These are phyloP conservation scores for Protomyces gravidus DNA, from an alignment of 1,139 yeast genomes.

Conservation along the genomic window DNA sequence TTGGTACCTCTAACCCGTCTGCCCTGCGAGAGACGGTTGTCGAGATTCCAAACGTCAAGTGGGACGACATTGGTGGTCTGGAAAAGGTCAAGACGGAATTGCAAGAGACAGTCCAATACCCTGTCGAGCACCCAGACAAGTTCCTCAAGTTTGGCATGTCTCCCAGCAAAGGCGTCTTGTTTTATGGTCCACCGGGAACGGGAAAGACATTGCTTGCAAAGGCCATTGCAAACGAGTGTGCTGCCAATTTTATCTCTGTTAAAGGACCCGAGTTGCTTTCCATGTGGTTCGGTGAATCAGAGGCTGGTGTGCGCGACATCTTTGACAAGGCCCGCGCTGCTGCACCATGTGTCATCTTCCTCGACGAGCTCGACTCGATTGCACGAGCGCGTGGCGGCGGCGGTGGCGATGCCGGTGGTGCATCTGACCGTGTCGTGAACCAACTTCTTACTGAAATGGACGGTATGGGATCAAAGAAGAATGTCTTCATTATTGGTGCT, in stretches of 20 bases:
- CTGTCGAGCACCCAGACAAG: slow-evolving; percentile 97
- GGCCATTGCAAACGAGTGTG: slow-evolving; percentile 97
- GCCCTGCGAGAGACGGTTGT: slow-evolving; percentile 99
- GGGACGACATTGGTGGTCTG: slow-evolving; percentile 97
- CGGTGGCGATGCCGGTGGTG: slow-evolving; percentile 94
- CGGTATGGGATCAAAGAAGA: slow-evolving; percentile 99
- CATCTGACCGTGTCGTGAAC: slow-evolving; percentile 95
- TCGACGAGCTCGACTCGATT: slow-evolving; percentile 96
- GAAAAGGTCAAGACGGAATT: slow-evolving; percentile 93
- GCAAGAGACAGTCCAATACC: slow-evolving; percentile 97
- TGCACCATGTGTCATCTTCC: slow-evolving; percentile 95
- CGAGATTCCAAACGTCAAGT: slow-evolving; percentile 94
- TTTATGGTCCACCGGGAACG: slow-evolving; percentile 99
- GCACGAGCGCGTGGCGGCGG: slow-evolving; percentile 97
- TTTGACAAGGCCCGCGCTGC: slow-evolving; percentile 99
- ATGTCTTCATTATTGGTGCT: slow-evolving; percentile 97
- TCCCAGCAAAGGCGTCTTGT: slow-evolving; percentile 95
- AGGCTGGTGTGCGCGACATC: slow-evolving; percentile 92
- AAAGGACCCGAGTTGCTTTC: slow-evolving; percentile 96
- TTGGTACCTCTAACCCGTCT: slow-evolving; percentile 97
- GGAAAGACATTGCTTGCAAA: slow-evolving; percentile 97
- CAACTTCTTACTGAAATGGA: slow-evolving; percentile 98
- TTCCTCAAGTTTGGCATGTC: slow-evolving; percentile 96
- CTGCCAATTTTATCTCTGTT: slow-evolving; percentile 93
- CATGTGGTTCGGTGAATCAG: slow-evolving; percentile 99